These are phyloP conservation scores for Dendryphion nanum DNA, from an alignment of 2,329 filamentous ascomycete species.

Conservation along the genomic window DNA sequence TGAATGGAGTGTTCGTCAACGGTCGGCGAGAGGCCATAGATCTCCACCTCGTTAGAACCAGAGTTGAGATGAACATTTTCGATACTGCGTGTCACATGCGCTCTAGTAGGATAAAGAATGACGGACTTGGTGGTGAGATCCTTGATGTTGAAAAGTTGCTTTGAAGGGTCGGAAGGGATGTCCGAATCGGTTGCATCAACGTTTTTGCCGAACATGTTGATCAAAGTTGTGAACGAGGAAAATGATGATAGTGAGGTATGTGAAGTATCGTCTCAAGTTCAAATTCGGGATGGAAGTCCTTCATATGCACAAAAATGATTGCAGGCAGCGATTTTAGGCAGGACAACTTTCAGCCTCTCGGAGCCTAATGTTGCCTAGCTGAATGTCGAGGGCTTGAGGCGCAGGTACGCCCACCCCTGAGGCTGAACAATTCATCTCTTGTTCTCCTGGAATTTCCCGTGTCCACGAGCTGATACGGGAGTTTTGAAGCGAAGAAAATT, in stretches of 20 bases:
- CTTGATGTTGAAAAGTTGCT: conserved; percentile 39
- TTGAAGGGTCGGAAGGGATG: conserved; percentile 5
- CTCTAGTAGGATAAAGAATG: conserved; percentile 61
- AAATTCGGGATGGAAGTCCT: too few relatives aligned
- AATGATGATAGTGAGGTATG: neutral
- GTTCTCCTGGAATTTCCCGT: too few relatives aligned
- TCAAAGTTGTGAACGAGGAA: neutral
- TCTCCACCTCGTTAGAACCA: conserved; percentile 58
- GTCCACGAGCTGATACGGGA: too few relatives aligned
- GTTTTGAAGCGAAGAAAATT: too few relatives aligned
- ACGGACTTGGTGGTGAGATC: conserved; percentile 61
- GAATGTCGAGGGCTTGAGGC: too few relatives aligned
- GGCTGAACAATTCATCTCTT: too few relatives aligned
- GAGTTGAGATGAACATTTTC: conserved; percentile 53
- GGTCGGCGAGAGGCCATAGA: conserved; percentile 55
- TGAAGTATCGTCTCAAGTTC: too few relatives aligned
- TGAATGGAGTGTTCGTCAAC: conserved; percentile 59
- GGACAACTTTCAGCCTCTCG: too few relatives aligned
- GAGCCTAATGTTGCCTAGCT: too few relatives aligned
- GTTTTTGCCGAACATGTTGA: conserved; percentile 6
- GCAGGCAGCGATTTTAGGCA: too few relatives aligned
- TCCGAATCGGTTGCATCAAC: neutral
- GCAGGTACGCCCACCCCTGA: too few relatives aligned
- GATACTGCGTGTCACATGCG: conserved; percentile 61
- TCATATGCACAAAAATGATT: too few relatives aligned